Evolutionary conservation across 2,329 filamentous ascomycete genomes (phyloP).

Genomic region (Metarhizium humberi): DNA sequence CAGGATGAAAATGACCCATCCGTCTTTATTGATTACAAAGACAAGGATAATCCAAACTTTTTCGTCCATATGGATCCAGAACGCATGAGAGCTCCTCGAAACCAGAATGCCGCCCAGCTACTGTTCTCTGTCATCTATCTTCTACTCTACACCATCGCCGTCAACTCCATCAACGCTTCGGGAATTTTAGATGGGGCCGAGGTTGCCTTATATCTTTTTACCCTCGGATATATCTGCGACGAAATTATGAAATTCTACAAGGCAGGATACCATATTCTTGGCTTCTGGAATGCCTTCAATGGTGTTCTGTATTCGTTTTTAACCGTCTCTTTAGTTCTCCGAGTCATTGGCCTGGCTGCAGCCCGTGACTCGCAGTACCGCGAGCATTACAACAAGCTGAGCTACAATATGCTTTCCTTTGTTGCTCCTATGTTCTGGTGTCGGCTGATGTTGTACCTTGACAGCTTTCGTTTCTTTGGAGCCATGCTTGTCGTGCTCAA

Average conservation of each 20-base stretch:
- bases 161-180: constrained; percentile 83
- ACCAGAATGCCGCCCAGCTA: constrained; percentile 86
- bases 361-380: constrained; percentile 35
- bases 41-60: constrained; percentile 70
- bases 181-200: constrained; percentile 83
- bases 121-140: constrained; percentile 77
- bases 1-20: constrained; percentile 87
- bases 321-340: constrained; percentile 66
- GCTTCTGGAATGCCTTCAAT: constrained; percentile 98
- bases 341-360: constrained; percentile 68
- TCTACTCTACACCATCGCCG: constrained; percentile 75
- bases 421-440: constrained; percentile 96
- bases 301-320: constrained; percentile 70
- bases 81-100: constrained; percentile 83
- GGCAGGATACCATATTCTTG: constrained; percentile 80
- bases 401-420: constrained; percentile 92
- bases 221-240: constrained; percentile 81
- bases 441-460: constrained; percentile 82
- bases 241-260: constrained; percentile 88
- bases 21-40: constrained; percentile 80
- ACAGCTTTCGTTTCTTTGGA: constrained; percentile 91
- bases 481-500: constrained; percentile 97
- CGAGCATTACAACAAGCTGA: constrained; percentile 62
- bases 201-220: constrained; percentile 80
- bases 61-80: constrained; percentile 84